phyloP scores from a whole-genome alignment of 208 protist genomes.

The Acanthamoeba healyi region DNA sequence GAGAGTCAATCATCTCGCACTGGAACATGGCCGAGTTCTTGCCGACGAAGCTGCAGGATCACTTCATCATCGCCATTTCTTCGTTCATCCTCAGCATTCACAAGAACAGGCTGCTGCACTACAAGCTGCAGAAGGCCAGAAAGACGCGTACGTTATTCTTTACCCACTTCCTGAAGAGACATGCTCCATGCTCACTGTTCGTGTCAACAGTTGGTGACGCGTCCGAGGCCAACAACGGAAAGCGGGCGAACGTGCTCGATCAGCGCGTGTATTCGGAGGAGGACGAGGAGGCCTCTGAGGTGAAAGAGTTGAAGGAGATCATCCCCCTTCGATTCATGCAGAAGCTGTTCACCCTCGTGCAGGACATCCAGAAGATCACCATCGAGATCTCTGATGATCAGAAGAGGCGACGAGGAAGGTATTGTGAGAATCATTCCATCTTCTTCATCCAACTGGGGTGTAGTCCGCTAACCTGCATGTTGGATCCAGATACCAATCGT shows the following conservation, averaged over 20 bases:
- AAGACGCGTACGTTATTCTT: conserved; percentile 14
- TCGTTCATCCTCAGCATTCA: conserved; percentile 17
- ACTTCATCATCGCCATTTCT: conserved; percentile 71
- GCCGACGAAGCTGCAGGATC: conserved; percentile 55
- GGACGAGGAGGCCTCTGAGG: conserved; percentile 33
- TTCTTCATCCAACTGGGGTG: neutral
- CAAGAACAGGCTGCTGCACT: conserved; percentile 28
- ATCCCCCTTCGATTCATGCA: conserved; percentile 57
- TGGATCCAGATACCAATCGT: conserved; percentile 3
- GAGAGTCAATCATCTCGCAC: conserved; percentile 61
- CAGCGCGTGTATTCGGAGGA: conserved; percentile 62
- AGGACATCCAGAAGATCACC: conserved; percentile 55
- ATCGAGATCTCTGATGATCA: conserved; percentile 53
- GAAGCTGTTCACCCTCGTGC: conserved; percentile 72
- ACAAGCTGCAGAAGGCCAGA: conserved; percentile 46
- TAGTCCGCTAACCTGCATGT: neutral
- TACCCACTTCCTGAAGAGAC: neutral
- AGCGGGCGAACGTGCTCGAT: conserved; percentile 54
- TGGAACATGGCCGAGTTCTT: conserved; percentile 74
- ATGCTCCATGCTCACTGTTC: neutral
- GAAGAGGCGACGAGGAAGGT: conserved; percentile 45
- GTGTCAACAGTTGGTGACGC: neutral
- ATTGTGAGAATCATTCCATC: neutral
- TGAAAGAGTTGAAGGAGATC: conserved; percentile 43
- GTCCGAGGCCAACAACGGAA: neutral